These are phyloP conservation scores for Yamadazyma aaseri DNA, from an alignment of 1,139 yeast species.

Conservation along the genomic window DNA sequence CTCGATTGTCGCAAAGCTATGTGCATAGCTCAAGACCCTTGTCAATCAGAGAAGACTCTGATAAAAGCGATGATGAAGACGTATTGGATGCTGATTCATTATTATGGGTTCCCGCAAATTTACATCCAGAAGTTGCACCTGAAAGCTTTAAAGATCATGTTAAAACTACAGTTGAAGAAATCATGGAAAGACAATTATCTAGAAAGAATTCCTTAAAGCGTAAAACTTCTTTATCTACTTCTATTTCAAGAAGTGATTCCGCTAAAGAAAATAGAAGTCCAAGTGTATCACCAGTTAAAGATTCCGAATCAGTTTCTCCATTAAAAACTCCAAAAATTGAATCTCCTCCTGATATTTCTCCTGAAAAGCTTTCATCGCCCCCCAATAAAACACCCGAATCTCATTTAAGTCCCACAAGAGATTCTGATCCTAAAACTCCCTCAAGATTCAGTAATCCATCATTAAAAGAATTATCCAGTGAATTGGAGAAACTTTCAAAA, in stretches of 20 bases:
- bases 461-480: conserved; percentile 63
- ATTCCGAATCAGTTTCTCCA: conserved; percentile 3
- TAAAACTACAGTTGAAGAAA: conserved; percentile 73
- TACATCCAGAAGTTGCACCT: conserved; percentile 93
- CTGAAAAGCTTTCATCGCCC: conserved; percentile 13
- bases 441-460: conserved; percentile 50
- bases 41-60: neutral
- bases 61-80: conserved; percentile 16
- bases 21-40: neutral
- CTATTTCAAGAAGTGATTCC: conserved; percentile 18
- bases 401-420: conserved; percentile 3
- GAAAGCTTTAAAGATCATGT: conserved; percentile 85
- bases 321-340: conserved; percentile 9
- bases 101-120: conserved; percentile 92
- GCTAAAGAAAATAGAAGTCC: conserved; percentile 7
- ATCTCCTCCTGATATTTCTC: conserved; percentile 7
- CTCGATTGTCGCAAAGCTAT: conserved; percentile 2
- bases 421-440: conserved; percentile 2
- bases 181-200: conserved; percentile 47
- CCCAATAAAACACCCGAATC: conserved; percentile 5
- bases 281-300: conserved; percentile 5
- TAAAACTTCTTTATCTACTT: conserved; percentile 30
- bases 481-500: conserved; percentile 62
- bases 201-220: conserved; percentile 28
- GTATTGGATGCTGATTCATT: conserved; percentile 32